These are phyloP conservation scores for Nicotiana tabacum DNA, from an alignment of 257 asterid species.

Conservation along the genomic window DNA sequence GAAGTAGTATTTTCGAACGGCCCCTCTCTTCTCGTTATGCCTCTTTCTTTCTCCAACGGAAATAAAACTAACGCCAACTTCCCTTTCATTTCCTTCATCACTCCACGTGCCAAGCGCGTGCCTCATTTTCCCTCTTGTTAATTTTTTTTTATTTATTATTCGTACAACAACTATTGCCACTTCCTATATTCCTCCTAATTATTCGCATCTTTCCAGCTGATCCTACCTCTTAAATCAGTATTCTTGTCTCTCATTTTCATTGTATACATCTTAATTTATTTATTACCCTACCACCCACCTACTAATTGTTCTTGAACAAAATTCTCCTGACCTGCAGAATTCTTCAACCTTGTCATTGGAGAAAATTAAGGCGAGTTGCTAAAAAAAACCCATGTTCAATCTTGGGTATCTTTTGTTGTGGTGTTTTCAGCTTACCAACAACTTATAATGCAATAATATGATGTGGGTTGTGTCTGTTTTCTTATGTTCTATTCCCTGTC, in stretches of 20 bases:
- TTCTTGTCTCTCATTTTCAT: too few relatives aligned
- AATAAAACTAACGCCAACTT: not conserved
- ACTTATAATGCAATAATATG: not conserved
- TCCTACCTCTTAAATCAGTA: not conserved
- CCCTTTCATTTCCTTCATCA: not conserved
- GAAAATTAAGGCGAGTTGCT: not conserved
- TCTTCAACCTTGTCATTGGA: slow-evolving; percentile 1
- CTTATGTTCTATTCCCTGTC: not conserved
- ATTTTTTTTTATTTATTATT: too few relatives aligned
- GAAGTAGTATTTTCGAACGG: too few relatives aligned
- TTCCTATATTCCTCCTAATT: slow-evolving; percentile 1
- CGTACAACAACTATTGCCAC: not conserved
- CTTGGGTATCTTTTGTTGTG: not conserved
- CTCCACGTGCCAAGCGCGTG: not conserved
- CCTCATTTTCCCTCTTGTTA: not conserved
- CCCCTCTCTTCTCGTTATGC: too few relatives aligned
- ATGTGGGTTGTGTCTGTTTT: not conserved
- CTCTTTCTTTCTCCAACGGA: too few relatives aligned
- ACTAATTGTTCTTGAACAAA: not conserved
- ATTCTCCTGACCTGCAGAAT: not conserved
- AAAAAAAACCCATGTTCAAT: not conserved
- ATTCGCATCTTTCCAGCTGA: slow-evolving; percentile 2
- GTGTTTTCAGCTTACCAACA: not conserved
- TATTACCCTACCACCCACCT: not conserved
- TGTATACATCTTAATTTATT: not conserved